Evolutionary conservation across 331 rosid genomes (phyloP).

Genomic region (Pyrus hybrid): DNA sequence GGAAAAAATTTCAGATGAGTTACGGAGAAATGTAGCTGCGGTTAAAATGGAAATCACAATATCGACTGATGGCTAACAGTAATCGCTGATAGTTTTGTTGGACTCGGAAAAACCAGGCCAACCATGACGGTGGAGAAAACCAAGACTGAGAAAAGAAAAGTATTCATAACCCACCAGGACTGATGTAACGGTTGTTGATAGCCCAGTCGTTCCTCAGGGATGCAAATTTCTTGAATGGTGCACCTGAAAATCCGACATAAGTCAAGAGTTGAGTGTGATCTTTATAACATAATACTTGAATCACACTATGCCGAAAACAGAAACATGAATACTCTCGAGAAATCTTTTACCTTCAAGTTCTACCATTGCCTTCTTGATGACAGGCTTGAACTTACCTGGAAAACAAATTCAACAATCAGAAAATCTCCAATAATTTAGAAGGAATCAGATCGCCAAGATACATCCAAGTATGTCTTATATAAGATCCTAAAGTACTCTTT

Average conservation of each 20-base stretch:
- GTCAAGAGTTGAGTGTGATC: constrained; percentile 5
- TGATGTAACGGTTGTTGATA: constrained; percentile 68
- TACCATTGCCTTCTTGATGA: constrained; percentile 99
- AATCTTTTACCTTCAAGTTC: constrained; percentile 78
- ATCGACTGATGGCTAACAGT: neutral
- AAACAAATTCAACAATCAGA: constrained; percentile 16
- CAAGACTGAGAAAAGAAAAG: neutral
- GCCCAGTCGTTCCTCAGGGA: constrained; percentile 88
- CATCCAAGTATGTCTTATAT: neutral
- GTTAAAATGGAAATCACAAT: neutral
- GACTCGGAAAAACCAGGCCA: no score
- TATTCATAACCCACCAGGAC: constrained; percentile 57
- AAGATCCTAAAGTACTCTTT: neutral
- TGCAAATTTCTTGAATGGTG: constrained; percentile 92
- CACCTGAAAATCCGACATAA: constrained; percentile 44
- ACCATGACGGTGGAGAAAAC: neutral
- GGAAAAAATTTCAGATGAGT: neutral
- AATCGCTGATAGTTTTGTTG: no score
- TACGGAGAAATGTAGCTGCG: neutral
- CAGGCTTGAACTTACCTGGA: constrained; percentile 97
- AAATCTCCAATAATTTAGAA: constrained; percentile 4
- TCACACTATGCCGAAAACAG: neutral
- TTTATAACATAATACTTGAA: neutral
- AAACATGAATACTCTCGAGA: neutral
- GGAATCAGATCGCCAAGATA: neutral